Base-by-base conservation (phyloP, 306 rosid genomes). In the Rubus idaeus region DNA sequence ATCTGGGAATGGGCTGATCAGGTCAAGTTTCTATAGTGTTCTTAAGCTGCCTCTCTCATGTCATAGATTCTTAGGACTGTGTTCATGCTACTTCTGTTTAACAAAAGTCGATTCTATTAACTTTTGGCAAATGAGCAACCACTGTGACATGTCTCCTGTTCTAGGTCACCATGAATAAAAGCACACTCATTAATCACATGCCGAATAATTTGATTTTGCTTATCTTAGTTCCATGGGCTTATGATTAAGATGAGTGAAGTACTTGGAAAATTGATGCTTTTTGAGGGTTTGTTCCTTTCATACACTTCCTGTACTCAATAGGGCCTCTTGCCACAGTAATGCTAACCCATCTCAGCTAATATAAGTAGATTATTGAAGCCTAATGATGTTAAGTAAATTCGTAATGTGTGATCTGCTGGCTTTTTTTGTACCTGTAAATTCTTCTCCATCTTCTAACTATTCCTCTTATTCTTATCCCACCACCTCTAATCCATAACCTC, bases 1-100 rank as follows among this genome's bases (percentile, higher is more conserved):
- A 92, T 95, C 83, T 95, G 98, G 98, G 98, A 95, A 6, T 95
- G 98, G 98, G 98, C 88, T 83, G 97, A 95, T 85, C 96, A 95
- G 87, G 98, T 87, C 21, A 73, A 51, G 65, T 17, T 72, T 76
- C 75, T 46, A 40, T 61, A 39, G 53, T 78, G 58, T 78, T 51
- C 69, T 55, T 55, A 71, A 57, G 12, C 30, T 30, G 4, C n/a
- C n/a, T 26, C 30, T 62, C 68, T 11, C 10, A 62, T 35, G 20
- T 35, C 35, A 30, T 30, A 30, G 35, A 30, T 30, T 0, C 35
- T 30, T 30, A 30, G 2, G 35, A 30, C 16, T 49, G 3, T 3
- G 17, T 12, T 2, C 53, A 9, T 49, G 53, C 53, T 49, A 49
- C 35, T 0, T 30, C 35, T 0, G 35, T 30, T 30, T 30, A 30